Conservation (phyloP, 495 filamentous ascomycete species). For the Annulohypoxylon bovei region DNA sequence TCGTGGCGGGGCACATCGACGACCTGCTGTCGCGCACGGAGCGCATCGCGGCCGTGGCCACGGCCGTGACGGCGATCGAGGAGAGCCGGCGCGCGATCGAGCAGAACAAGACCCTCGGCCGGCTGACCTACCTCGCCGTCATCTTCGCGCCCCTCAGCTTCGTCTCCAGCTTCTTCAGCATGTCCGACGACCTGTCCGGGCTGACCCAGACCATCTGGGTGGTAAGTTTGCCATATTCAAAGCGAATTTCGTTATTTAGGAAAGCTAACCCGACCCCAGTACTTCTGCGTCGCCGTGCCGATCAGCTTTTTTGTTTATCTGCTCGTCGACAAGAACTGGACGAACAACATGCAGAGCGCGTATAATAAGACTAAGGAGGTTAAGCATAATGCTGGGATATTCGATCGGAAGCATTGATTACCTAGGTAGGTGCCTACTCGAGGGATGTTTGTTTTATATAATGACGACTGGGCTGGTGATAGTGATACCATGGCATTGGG, state of each 20-base stretch:
- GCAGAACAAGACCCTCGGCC: constrained; percentile 46
- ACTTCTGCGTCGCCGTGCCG: constrained; percentile 39
- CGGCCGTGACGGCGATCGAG: constrained; percentile 47
- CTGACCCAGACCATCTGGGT: constrained; percentile 33
- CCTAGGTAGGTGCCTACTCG: background rate
- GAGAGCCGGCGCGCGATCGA: constrained; percentile 46
- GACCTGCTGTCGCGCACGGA: constrained; percentile 47
- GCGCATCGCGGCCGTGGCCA: constrained; percentile 46
- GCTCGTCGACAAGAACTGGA: constrained; percentile 36
- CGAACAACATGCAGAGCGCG: constrained; percentile 16
- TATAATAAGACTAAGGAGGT: background rate
- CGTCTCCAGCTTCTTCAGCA: constrained; percentile 49
- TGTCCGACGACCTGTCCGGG: constrained; percentile 39
- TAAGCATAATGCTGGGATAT: background rate
- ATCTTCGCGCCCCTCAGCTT: constrained; percentile 58
- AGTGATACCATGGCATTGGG: background rate
- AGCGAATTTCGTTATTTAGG: background rate
- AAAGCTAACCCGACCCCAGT: background rate
- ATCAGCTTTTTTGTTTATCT: constrained; percentile 27
- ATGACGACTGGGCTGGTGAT: background rate
- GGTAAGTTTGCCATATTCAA: background rate
- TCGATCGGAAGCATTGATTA: background rate
- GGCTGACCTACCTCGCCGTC: constrained; percentile 56
- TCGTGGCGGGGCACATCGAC: constrained; percentile 37
- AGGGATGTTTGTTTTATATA: background rate